Percentiles rank a stretch among this genome's conserved stretches.
These are phyloP conservation scores for Breviolum minutum DNA, from an alignment of 73 alveolate species.

Conservation along the genomic window DNA sequence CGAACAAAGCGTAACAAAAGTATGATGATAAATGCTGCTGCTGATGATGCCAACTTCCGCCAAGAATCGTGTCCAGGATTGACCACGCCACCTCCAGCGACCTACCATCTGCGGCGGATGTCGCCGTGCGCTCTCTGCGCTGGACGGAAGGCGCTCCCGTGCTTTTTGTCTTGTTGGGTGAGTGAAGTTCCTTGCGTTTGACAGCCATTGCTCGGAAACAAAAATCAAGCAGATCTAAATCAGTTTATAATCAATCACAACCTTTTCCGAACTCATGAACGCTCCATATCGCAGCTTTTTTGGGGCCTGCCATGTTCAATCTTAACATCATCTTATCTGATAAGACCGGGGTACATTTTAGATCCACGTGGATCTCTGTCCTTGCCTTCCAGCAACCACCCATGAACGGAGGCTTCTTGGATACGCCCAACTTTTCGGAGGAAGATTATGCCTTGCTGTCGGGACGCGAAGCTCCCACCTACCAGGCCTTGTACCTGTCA, in stretches of 20 bases:
- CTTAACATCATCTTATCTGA: no score
- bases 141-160: slow-evolving; percentile 39
- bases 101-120: slow-evolving; percentile 61
- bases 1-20: no score
- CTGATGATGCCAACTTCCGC: no score
- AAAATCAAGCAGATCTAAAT: no score
- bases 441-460: slow-evolving; percentile 73
- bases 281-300: no score
- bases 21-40: no score
- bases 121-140: slow-evolving; percentile 83
- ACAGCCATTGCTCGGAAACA: neutral
- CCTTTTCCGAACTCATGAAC: no score
- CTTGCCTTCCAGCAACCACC: no score
- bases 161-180: neutral
- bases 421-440: slow-evolving; percentile 10
- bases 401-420: slow-evolving; percentile 18
- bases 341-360: no score
- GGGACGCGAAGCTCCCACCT: slow-evolving; percentile 62
- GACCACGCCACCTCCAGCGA: slow-evolving; percentile 41
- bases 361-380: no score
- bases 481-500: slow-evolving; percentile 36
- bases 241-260: no score
- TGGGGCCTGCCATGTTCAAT: no score
- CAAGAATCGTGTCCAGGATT: neutral
- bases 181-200: neutral